These are phyloP conservation scores for Bathelium albidoporum DNA, from an alignment of 495 filamentous ascomycete species.

Conservation along the genomic window DNA sequence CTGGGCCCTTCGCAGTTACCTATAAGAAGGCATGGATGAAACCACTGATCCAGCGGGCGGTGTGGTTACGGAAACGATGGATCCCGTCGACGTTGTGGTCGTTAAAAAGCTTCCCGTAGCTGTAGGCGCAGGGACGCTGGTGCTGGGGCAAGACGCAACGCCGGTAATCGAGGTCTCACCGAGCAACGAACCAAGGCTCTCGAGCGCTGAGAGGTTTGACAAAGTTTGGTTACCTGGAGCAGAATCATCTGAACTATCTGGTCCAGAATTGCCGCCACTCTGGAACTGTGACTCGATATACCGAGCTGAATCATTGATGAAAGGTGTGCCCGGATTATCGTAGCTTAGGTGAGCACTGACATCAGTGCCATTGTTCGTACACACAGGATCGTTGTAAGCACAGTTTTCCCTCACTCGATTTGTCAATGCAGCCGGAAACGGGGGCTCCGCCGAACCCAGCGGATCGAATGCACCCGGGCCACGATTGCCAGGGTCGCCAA, in stretches of 20 bases:
- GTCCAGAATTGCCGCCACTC: not conserved
- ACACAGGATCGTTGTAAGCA: not conserved
- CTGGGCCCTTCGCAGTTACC: not conserved
- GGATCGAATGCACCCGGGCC: not conserved
- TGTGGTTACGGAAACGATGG: not conserved
- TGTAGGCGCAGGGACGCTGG: not conserved
- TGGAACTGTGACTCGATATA: constrained; percentile 1
- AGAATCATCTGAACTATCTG: not conserved
- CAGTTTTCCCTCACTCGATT: not conserved
- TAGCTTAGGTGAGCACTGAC: not conserved
- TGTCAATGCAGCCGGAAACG: not conserved
- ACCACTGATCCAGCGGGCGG: not conserved
- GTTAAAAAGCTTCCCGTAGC: not conserved
- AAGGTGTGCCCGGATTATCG: not conserved
- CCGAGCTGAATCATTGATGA: not conserved
- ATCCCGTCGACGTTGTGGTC: not conserved
- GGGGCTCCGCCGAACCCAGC: not conserved
- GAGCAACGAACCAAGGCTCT: not conserved
- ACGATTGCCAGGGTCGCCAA: not conserved
- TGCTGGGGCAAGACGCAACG: not conserved
- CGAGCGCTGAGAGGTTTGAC: not conserved
- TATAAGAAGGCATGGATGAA: not conserved
- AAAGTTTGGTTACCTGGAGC: not conserved
- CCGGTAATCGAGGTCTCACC: not conserved
- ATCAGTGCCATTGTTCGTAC: not conserved